Percentiles rank a stretch among this genome's conserved stretches.
Evolutionary conservation across 768 basidiomycete genomes (phyloP).

Genomic region (Butyriboletus loyo): DNA sequence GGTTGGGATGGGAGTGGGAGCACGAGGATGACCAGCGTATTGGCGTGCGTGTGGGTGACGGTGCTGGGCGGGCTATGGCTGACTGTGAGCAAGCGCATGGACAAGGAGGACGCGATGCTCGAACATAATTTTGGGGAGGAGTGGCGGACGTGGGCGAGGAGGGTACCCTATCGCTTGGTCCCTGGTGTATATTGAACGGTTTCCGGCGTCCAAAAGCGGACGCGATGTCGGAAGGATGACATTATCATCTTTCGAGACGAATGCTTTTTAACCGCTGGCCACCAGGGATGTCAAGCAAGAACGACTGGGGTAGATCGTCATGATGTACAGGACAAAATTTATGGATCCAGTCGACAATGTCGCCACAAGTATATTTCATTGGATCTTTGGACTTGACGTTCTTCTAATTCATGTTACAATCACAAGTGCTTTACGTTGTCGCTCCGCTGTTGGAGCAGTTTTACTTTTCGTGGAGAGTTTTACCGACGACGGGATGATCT

Average conservation of each 20-base stretch:
- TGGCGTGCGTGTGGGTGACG: not conserved
- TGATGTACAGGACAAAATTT: too few relatives aligned
- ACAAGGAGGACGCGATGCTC: conserved; percentile 28
- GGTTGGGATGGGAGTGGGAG: not conserved
- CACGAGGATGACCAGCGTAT: not conserved
- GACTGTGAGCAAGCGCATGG: conserved; percentile 13
- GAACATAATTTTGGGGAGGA: conserved; percentile 25
- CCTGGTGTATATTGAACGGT: conserved; percentile 18
- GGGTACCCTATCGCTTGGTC: conserved; percentile 23
- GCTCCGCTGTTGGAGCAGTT: too few relatives aligned
- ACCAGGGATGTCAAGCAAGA: too few relatives aligned
- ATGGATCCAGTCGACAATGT: too few relatives aligned
- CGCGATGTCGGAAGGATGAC: not conserved
- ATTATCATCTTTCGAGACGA: not conserved
- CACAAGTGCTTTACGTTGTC: too few relatives aligned
- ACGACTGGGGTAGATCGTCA: too few relatives aligned
- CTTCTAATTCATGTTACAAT: too few relatives aligned
- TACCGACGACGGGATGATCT: too few relatives aligned
- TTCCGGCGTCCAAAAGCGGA: not conserved
- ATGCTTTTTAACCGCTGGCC: not conserved
- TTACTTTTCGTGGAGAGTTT: too few relatives aligned
- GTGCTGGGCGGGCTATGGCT: accelerated
- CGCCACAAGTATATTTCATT: too few relatives aligned
- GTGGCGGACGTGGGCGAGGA: conserved; percentile 24
- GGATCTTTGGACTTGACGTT: too few relatives aligned